Evolutionary conservation across 192 early-diverging fungal species (phyloP).

Genomic region (Pecoramyces ruminantium): DNA sequence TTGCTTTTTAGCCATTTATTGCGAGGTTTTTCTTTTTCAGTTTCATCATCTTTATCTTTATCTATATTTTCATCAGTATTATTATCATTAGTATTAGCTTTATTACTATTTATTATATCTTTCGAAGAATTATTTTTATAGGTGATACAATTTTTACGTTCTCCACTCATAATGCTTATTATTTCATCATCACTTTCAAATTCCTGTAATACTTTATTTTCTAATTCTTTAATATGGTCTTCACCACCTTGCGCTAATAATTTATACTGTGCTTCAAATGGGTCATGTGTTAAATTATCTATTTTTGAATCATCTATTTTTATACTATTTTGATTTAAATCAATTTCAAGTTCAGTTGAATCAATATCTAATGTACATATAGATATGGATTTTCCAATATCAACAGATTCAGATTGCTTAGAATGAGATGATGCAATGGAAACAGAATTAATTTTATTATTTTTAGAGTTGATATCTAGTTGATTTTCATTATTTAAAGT

Average conservation of each 20-base stretch:
- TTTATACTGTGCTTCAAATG: background rate
- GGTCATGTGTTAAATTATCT: background rate
- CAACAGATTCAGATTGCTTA: background rate
- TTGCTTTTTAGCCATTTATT: background rate
- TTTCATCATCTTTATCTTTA: background rate
- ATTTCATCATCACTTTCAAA: background rate
- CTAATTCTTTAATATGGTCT: background rate
- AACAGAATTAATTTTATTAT: no score
- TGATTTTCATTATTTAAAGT: no score
- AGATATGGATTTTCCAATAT: background rate
- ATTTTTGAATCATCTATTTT: background rate
- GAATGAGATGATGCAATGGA: no score
- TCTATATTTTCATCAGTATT: background rate
- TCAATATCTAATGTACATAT: background rate
- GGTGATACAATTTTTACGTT: background rate
- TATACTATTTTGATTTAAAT: background rate
- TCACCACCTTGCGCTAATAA: background rate
- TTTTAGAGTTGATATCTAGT: no score
- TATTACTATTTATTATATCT: no score
- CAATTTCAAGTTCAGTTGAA: background rate
- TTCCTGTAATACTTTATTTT: background rate
- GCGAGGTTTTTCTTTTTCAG: background rate
- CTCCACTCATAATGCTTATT: background rate
- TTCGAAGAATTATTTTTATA: background rate
- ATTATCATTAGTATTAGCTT: no score